Evolutionary conservation across 371 early-diverging fungal genomes (phyloP), one percentile per base, ranked within the genome.

Genomic region (Mortierella sp.): DNA sequence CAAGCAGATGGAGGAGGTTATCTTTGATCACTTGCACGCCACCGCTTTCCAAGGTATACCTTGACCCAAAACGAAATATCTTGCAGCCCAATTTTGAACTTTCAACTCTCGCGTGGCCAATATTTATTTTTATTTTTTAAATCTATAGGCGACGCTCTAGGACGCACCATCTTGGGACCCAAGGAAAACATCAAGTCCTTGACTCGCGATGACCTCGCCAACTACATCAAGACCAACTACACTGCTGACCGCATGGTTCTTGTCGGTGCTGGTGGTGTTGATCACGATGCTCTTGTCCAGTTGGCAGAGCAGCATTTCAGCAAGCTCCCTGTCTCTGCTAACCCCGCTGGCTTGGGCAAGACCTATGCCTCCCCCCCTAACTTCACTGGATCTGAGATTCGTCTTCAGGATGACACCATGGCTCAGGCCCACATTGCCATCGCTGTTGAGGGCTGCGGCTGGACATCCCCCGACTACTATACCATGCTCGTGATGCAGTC

Each of bases 231-330:
- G 72, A 87, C 90, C 71, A 93, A 98, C 89, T 99, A 98, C 88
- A 95, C 96, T n/a, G 94, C 96, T 34, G 96, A 97, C 71, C 92
- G 98, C 79, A 96, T 98, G 95, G 97, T 98, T 35, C 87, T 98
- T 35, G 95, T 95, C 29, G 98, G 95, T 54, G 91, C 98, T 26
- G 99, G 99, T 75, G 95, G 92, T 67, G 92, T 99, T 68, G 93
- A 96, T 66, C 99, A 99, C 86, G 98, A 96, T 71, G 91, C 92
- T 35, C 88, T 99, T 43, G 97, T 97, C 55, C 86, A 89, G 75
- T 89, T 97, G 32, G 98, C 98, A 22, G 93, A 96, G 84, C 85
- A 91, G 81, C 92, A 95, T 86, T 98, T 99, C 88, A 93, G 94
- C 40, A 78, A 83, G 53, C 84, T 97, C 60, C 92, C 93, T 54